Evolutionary conservation across 2,329 filamentous ascomycete species (phyloP).

Genomic region (Pyricularia pennisetigena): DNA sequence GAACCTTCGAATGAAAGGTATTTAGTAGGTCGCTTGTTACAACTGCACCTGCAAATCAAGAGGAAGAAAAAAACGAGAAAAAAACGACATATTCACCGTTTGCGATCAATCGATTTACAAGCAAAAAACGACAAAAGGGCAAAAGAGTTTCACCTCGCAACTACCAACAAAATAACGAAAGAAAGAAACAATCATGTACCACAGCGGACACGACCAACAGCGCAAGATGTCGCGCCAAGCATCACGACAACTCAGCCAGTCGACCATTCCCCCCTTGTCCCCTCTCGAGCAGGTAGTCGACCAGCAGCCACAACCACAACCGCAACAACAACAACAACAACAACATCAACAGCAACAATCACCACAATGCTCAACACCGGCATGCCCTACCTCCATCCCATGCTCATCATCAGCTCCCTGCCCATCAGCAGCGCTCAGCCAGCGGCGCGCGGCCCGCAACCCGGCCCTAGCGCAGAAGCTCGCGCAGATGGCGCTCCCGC

Average conservation of each 20-base stretch:
- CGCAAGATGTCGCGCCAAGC: constrained; percentile 5
- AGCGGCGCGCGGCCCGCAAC: constrained; percentile 30
- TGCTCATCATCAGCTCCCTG: background rate
- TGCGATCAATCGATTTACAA: background rate
- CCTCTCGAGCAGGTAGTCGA: background rate
- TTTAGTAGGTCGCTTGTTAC: background rate
- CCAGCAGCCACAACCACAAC: background rate
- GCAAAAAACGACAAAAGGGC: background rate
- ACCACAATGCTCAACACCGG: background rate
- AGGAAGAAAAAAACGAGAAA: background rate
- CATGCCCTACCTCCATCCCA: background rate
- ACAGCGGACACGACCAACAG: background rate
- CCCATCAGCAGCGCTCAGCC: constrained; percentile 16
- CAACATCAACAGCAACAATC: too few relatives aligned
- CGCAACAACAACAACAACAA: too few relatives aligned
- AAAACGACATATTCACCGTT: background rate
- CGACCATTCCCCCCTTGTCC: background rate
- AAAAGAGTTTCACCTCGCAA: background rate
- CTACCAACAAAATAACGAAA: background rate
- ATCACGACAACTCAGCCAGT: constrained; percentile 6
- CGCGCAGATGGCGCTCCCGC: constrained; percentile 51
- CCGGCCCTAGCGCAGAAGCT: constrained; percentile 52
- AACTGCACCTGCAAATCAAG: background rate
- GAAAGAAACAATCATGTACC: background rate
- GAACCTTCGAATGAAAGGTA: background rate